phyloP scores from a whole-genome alignment of 768 basidiomycete genomes.

The Tephrocybe sp. region DNA sequence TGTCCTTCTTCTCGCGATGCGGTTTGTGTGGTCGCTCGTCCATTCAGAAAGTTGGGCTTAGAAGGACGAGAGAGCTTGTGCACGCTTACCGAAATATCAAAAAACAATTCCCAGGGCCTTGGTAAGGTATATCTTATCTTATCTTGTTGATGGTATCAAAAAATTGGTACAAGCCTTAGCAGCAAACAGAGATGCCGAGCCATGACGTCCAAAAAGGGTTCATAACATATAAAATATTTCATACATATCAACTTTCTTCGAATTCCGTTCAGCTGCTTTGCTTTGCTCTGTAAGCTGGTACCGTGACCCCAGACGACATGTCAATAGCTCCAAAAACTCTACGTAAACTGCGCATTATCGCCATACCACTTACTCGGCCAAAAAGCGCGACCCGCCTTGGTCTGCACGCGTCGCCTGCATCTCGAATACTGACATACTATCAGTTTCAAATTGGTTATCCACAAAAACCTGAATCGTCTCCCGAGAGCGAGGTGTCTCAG shows the following conservation, averaged over 20 bases:
- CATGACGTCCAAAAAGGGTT: too few species aligned
- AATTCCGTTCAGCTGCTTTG: not conserved
- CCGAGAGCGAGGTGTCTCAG: conserved; percentile 25
- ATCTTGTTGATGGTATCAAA: not conserved
- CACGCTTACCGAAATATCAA: not conserved
- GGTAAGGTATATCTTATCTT: too few species aligned
- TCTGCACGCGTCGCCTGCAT: not conserved
- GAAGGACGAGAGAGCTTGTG: not conserved
- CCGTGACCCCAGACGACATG: conserved; percentile 17
- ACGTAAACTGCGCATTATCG: conserved; percentile 43
- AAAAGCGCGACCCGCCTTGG: conserved; percentile 16
- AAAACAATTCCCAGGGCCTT: not conserved
- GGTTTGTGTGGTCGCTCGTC: conserved; percentile 81
- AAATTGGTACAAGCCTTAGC: not conserved
- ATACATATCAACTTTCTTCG: not conserved
- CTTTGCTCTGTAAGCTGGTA: too few species aligned
- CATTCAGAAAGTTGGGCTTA: conserved; percentile 35
- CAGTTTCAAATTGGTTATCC: conserved; percentile 39
- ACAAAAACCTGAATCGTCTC: conserved; percentile 10
- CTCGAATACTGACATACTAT: conserved; percentile 38
- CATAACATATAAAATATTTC: too few species aligned
- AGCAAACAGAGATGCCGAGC: conserved; percentile 7
- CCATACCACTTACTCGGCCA: conserved; percentile 44
- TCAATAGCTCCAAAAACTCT: conserved; percentile 24
- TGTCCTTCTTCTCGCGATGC: conserved; percentile 81